These are phyloP conservation scores for Chloranthus sessilifolius DNA, from an alignment of 164 flowering plant genomes.

Conservation along the genomic window DNA sequence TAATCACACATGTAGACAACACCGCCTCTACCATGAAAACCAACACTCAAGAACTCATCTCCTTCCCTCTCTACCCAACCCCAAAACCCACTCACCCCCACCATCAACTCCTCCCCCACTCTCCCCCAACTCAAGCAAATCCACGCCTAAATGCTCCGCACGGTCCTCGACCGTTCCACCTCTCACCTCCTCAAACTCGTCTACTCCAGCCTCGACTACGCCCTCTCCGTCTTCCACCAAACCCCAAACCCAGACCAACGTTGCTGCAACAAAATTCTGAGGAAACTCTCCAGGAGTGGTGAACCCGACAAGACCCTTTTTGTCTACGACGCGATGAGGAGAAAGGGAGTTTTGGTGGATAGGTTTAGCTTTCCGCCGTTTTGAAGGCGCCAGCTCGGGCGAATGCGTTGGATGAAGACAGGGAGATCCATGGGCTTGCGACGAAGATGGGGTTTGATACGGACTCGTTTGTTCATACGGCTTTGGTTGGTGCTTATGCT, in stretches of 20 bases:
- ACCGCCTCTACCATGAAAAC: no score
- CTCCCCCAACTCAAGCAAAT: conserved; percentile 49
- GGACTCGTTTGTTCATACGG: conserved; percentile 67
- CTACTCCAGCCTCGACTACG: conserved; percentile 40
- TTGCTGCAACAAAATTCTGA: conserved; percentile 32
- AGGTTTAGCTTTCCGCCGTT: conserved; percentile 62
- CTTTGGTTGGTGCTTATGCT: conserved; percentile 45
- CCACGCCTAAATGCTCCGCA: conserved; percentile 48
- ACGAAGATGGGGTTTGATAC: conserved; percentile 45
- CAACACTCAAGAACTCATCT: no score
- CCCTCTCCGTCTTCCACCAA: conserved; percentile 46
- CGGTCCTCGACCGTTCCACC: conserved; percentile 17
- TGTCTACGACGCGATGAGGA: conserved; percentile 39
- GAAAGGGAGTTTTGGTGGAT: conserved; percentile 31
- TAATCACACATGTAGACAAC: no score
- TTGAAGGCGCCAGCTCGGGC: conserved; percentile 48
- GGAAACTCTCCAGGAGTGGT: conserved; percentile 34
- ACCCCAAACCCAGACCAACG: conserved; percentile 19
- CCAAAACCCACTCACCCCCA: no score
- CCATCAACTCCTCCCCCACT: no score
- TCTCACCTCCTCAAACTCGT: conserved; percentile 34
- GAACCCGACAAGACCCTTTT: conserved; percentile 39
- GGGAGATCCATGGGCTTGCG: conserved; percentile 63
- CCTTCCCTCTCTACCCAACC: no score
- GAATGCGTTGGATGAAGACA: conserved; percentile 36